Evolutionary conservation across 225 moss, liverwort and hornwort genomes (phyloP).

Genomic region (Lunularia cruciata): DNA sequence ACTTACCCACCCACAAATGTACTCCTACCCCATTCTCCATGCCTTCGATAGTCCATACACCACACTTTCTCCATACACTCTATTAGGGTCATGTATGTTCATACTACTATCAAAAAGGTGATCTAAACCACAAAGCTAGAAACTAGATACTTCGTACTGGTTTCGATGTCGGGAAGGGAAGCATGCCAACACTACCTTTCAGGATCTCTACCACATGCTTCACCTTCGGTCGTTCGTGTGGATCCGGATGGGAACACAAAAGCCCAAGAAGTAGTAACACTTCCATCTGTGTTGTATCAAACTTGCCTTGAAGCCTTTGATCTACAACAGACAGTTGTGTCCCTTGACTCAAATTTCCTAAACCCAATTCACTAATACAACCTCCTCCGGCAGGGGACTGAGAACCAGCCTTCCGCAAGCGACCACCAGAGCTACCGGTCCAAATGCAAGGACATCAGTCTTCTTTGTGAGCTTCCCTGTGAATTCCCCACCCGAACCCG

Average conservation of each 20-base stretch:
- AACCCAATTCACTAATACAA: conserved; percentile 4
- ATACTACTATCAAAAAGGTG: no score
- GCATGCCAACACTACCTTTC: not conserved
- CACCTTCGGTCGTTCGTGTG: not conserved
- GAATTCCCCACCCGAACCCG: no score
- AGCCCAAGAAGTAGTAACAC: not conserved
- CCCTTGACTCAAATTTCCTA: not conserved
- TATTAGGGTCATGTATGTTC: no score
- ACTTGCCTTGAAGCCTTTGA: not conserved
- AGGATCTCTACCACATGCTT: not conserved
- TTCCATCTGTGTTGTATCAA: not conserved
- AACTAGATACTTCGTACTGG: no score
- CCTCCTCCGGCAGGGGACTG: not conserved
- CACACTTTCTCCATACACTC: no score
- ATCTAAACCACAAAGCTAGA: no score
- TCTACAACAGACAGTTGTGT: no score
- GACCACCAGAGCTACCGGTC: conserved; percentile 7
- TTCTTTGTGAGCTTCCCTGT: conserved; percentile 17
- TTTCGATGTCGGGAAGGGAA: not conserved
- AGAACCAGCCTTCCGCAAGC: conserved; percentile 4
- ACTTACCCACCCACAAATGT: no score
- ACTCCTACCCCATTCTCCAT: no score
- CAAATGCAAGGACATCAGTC: conserved; percentile 6
- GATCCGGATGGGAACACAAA: conserved; percentile 16
- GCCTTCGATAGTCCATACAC: no score